Evolutionary conservation across 2,329 filamentous ascomycete species (phyloP), one percentile per base, ranked within the genome.

Genomic region (Alternaria incomplexa): DNA sequence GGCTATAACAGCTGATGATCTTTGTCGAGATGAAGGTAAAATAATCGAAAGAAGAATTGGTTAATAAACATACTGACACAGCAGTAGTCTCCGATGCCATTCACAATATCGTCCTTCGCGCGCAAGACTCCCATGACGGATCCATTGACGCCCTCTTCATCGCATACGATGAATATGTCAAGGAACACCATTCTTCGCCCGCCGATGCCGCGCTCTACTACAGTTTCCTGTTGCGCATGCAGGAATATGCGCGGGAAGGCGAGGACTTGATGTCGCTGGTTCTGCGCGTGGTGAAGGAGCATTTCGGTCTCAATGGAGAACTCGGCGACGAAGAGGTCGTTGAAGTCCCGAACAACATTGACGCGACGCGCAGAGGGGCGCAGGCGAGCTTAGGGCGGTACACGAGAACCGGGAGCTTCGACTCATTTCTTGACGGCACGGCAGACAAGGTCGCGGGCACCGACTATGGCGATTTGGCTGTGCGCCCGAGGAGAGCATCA

Each of bases 121-220:
- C 92, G 46, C 88, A 94, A 80, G 83, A 87, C 44, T 85, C 91
- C 28, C 84, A 88, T 1, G 86, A 87, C 58, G 90, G 92, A 4
- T 93, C 91, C 61, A 68, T 69, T 3, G 89, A 89, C 74, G 92
- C 93, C 10, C 86, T 97, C 17, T 96, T 96, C 80, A 85, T 86
- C 56, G 92, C 93, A 28, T 96, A 96, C 76, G 91, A 96, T 74
- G 85, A 88, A 59, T 85, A 94, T 45, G 86, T 97, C n/a, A 87
- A 87, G 6, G 84, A 88, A 67, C 84, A 91, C 82, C 90, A 89
- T 58, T 83, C 93, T 67, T 86, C 92, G 62, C 85, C 88, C n/a
- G 89, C 92, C 71, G 85, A 91, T 69, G 92, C 94, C 73, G 89
- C 89, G 70, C 88, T 91, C 69, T 90, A 93, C 73, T 89, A 93